Base-by-base conservation (phyloP, 805 yeast genomes). In the Sugiyamaella smithiae region DNA sequence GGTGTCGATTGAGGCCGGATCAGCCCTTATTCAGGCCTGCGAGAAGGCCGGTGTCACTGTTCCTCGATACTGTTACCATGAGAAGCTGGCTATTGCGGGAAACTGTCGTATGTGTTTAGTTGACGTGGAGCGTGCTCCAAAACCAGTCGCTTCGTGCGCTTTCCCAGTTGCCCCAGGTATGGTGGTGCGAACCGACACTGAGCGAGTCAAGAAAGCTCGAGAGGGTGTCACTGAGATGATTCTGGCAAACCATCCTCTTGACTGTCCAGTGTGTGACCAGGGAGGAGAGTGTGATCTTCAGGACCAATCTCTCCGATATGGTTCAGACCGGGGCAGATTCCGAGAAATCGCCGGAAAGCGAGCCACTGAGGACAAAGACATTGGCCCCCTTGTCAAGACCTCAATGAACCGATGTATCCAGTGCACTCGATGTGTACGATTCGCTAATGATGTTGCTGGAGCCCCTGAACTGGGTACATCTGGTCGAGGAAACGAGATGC, bases 221-320 rank as follows among this genome's bases (percentile, higher is more conserved):
- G 96, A 87, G 69, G 91, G 91, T 65, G 93, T 87, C 59, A 88
- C 95, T 38, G 96, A 88, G 70, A 85, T 87, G 82, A 71, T 87
- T 54, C 76, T 87, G 56, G 88, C 87, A 58, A 88, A 88, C 74
- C 96, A 87, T 72, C 96, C 96, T 19, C 76, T 87, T 64, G 96
- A 88, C 72, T 87, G 95, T 71, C 96, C 95, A 20, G 84, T 87
- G 48, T 87, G 96, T 69, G 96, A 87, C 70, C 96, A 87, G 70
- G 96, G 95, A 70, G 96, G 96, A 57, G 96, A 87, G 68, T 87
- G 96, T 74, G 96, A 87, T 66, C 76, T 87, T 59, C 96, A 88
- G 72, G 96, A 88, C 65, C 96, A 87, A 73, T 75, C 88, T 16
- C 72, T 82, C 64, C 78, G 93, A 65, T 85, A 85, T 64, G 96